Base-by-base conservation (phyloP, 306 rosid genomes). In the Senna siamea region DNA sequence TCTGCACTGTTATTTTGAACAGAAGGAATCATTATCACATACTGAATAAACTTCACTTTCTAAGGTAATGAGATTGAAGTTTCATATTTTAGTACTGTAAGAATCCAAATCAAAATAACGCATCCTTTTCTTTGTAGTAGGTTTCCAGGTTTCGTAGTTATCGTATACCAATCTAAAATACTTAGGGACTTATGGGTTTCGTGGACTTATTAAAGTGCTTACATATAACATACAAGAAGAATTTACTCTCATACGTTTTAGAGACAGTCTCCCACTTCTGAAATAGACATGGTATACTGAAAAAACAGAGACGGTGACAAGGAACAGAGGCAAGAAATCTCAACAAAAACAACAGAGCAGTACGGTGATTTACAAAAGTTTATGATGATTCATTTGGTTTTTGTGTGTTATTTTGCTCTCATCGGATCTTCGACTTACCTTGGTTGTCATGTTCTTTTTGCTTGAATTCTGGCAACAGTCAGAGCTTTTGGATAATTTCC, bases 401-500 rank as follows among this genome's bases (percentile, higher is more conserved):
- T 87, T 87, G 57, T 67, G 68, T 4, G 54, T 73, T 69, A 46
- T 74, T 81, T 87, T 88, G 69, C 77, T 80, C 83, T 85, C 99
- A 48, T 83, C 89, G 5, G 96, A 90, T 78, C 90, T 83, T 51
- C 89, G 76, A 65, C 78, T 51, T 37, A 79, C 76, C 58, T 77
- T 81, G 22, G 87, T 37, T 52, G 81, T 30, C 7, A 73, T 56
- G 58, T 76, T 78, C 72, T 60, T 83, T 62, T 82, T 70, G 83
- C 37, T 34, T 0, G 79, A 23, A 50, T 75, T 85, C 44, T 84
- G 87, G 84, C 82, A 76, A 78, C 89, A 84, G n/a, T 90, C 97
- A 20, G 99, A 92, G 82, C 93, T 94, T 66, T 76, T 86, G 77
- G 98, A 88, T 74, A 88, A 60, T 62, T 82, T 91, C 38, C 76